phyloP scores from a whole-genome alignment of 2,329 filamentous ascomycete species.

The Pseudogymnoascus sp. region DNA sequence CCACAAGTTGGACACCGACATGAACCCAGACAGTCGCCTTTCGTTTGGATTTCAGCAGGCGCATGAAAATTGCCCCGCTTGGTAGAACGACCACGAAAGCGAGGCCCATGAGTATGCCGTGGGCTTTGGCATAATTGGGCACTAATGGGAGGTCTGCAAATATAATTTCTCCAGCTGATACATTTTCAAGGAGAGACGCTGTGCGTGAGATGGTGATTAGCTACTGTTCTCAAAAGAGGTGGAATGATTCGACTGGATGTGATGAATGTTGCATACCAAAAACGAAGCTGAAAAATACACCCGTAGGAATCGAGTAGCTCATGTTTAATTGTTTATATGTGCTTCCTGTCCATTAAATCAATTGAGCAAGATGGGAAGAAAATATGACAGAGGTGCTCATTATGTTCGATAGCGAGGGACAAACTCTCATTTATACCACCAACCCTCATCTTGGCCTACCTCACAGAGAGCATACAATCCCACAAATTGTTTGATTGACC shows the following conservation, averaged over 20 bases:
- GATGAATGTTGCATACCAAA: neutral
- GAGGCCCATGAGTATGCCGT: constrained; percentile 55
- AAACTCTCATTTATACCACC: neutral
- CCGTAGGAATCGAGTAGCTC: neutral
- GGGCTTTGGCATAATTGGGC: constrained; percentile 29
- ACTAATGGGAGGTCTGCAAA: neutral
- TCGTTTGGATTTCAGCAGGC: constrained; percentile 43
- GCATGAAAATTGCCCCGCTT: constrained; percentile 53
- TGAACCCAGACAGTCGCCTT: constrained; percentile 38
- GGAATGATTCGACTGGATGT: neutral
- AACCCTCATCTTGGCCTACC: neutral
- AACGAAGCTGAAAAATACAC: neutral
- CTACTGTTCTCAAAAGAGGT: neutral
- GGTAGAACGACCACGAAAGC: constrained; percentile 54
- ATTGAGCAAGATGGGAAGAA: neutral
- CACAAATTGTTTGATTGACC: neutral
- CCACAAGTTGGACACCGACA: constrained; percentile 46
- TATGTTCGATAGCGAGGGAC: neutral
- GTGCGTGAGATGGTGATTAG: neutral
- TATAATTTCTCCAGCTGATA: neutral
- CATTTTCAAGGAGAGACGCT: neutral
- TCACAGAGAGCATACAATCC: neutral
- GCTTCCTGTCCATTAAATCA: neutral
- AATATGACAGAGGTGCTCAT: neutral
- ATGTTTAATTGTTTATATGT: neutral